These are phyloP conservation scores for Fraxinus paxiana DNA, from an alignment of 305 asterid genomes.

Conservation along the genomic window DNA sequence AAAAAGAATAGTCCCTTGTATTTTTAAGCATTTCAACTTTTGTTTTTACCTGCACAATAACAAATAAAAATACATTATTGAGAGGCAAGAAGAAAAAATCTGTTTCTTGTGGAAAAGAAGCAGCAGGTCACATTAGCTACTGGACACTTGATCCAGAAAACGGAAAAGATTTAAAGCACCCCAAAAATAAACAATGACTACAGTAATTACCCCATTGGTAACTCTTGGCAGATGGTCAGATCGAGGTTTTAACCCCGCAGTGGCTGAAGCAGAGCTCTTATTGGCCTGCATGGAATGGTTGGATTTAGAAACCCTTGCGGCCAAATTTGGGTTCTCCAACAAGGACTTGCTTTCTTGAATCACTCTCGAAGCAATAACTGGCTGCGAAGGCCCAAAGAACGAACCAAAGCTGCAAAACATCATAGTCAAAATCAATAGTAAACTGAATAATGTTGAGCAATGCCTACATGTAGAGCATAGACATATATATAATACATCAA, in stretches of 20 bases:
- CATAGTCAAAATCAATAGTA: constrained; percentile 2
- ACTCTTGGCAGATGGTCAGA: constrained; percentile 38
- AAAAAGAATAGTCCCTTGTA: constrained; percentile 89
- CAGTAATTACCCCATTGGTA: constrained; percentile 49
- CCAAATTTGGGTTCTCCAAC: constrained; percentile 74
- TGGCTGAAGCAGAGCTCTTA: constrained; percentile 45
- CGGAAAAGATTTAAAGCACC: neutral
- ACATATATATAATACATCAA: neutral
- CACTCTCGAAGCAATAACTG: constrained; percentile 85
- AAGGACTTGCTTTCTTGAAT: constrained; percentile 93
- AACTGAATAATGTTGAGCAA: neutral
- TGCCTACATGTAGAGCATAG: neutral
- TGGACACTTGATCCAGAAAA: neutral
- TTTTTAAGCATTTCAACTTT: constrained; percentile 66
- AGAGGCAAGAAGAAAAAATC: neutral
- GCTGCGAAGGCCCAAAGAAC: constrained; percentile 93
- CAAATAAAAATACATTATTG: constrained; percentile 2
- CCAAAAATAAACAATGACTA: constrained; percentile 1
- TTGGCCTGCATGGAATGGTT: constrained; percentile 42
- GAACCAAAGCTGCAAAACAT: constrained; percentile 74
- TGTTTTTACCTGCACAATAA: constrained; percentile 47
- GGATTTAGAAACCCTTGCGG: constrained; percentile 48
- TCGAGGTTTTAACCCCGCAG: constrained; percentile 42
- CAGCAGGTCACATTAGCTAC: neutral
- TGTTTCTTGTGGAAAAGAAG: neutral